These are phyloP conservation scores for Scutellaria galericulata DNA, from an alignment of 257 asterid genomes.

Conservation along the genomic window DNA sequence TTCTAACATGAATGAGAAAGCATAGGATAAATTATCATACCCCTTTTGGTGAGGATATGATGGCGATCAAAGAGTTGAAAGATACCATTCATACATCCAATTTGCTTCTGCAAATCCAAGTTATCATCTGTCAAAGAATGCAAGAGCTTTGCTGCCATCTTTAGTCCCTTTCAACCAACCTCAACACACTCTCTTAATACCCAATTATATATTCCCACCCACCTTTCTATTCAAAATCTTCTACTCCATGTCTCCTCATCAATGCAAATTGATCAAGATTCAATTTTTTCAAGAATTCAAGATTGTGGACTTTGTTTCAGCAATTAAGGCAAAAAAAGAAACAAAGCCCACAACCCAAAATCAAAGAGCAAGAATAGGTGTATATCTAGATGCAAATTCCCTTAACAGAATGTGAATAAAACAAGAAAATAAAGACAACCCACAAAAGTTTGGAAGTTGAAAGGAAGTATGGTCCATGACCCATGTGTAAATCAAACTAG, in stretches of 20 bases:
- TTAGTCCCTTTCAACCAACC: conserved; percentile 33
- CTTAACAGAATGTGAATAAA: conserved; percentile 28
- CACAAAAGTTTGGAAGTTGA: conserved; percentile 36
- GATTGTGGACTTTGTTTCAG: neutral
- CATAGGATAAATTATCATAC: conserved; percentile 48
- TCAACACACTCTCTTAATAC: neutral
- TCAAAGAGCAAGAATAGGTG: conserved; percentile 25
- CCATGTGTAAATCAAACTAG: conserved; percentile 42
- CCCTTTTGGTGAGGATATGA: conserved; percentile 46
- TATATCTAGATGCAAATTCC: conserved; percentile 48
- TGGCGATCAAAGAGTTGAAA: conserved; percentile 87
- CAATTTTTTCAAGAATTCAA: conserved; percentile 26
- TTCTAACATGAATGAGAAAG: neutral
- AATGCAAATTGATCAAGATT: neutral
- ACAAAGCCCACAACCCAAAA: conserved; percentile 47
- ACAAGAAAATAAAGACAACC: conserved; percentile 39
- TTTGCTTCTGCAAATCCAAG: conserved; percentile 82
- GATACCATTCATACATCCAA: conserved; percentile 93
- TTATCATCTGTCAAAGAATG: conserved; percentile 86
- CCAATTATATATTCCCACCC: conserved; percentile 7
- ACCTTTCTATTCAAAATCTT: conserved; percentile 16
- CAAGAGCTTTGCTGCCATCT: conserved; percentile 84
- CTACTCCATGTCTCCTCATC: neutral
- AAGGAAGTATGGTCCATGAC: conserved; percentile 40
- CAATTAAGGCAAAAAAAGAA: conserved; percentile 12